Evolutionary conservation across 192 early-diverging fungal genomes (phyloP).

Genomic region (Backusella tuberculispora): DNA sequence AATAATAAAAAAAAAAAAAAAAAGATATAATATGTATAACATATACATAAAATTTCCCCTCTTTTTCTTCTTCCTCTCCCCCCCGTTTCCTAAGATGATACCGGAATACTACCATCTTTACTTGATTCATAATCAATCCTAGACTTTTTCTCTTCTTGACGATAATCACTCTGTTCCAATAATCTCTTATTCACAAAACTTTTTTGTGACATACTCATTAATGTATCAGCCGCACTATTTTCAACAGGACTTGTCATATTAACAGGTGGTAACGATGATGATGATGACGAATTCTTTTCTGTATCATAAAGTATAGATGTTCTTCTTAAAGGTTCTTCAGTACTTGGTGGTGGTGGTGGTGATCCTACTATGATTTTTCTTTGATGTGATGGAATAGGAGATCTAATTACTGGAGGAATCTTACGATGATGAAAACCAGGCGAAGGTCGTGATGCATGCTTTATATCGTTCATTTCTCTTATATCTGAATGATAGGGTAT

Average conservation of each 20-base stretch:
- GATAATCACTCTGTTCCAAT: not conserved
- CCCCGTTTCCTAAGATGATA: conserved; percentile 13
- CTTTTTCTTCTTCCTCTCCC: not conserved
- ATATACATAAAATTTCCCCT: not conserved
- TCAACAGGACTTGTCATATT: conserved; percentile 11
- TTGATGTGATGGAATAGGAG: conserved; percentile 16
- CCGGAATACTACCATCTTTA: conserved; percentile 18
- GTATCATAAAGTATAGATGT: conserved; percentile 23
- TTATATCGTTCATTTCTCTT: not conserved
- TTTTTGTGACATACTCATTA: conserved; percentile 22
- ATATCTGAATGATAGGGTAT: not conserved
- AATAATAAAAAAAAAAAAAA: not conserved
- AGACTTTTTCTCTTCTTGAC: conserved; percentile 4
- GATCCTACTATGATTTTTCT: not conserved
- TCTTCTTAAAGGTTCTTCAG: conserved; percentile 21
- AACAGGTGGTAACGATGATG: not conserved
- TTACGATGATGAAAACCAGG: not conserved
- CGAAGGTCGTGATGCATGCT: not conserved
- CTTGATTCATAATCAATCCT: not conserved
- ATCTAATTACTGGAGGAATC: conserved; percentile 16
- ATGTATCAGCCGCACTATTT: conserved; percentile 15
- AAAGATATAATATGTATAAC: not conserved
- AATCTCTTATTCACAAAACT: conserved; percentile 9
- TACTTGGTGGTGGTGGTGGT: not conserved
- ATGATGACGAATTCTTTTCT: not conserved